Conservation (phyloP, 345 rosid species). For the Populus simonii region DNA sequence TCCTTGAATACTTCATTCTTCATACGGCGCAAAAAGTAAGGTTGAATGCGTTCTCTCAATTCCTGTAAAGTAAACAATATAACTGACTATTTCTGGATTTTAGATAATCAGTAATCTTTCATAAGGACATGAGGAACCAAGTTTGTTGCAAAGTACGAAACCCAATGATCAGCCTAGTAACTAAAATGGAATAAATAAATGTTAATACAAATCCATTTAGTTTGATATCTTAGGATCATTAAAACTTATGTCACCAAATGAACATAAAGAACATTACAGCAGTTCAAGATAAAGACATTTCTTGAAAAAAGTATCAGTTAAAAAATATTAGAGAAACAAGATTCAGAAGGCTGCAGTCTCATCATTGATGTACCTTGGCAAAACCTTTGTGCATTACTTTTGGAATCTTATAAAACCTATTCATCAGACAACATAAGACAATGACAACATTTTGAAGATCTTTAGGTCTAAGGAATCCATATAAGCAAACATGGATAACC, state of each 20-base stretch:
- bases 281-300: not conserved
- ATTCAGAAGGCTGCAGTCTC: not conserved
- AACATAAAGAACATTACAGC: not conserved
- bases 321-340: not conserved
- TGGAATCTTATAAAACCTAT: not conserved
- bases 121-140: not conserved
- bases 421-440: not conserved
- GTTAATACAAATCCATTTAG: not conserved
- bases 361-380: not conserved
- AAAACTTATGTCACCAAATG: not conserved
- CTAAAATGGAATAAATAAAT: not conserved
- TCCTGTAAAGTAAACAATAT: constrained; percentile 43
- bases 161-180: not conserved
- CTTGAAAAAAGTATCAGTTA: not conserved
- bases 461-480: not conserved
- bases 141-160: not conserved
- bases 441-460: not conserved
- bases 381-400: not conserved
- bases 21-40: constrained; percentile 87
- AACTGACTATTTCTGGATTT: not conserved
- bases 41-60: constrained; percentile 82
- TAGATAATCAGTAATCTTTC: not conserved
- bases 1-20: constrained; percentile 82
- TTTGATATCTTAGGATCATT: not conserved
- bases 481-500: not conserved